Conservation (phyloP, 1,284 basidiomycete genomes). For the Thecaphora thlaspeos region DNA sequence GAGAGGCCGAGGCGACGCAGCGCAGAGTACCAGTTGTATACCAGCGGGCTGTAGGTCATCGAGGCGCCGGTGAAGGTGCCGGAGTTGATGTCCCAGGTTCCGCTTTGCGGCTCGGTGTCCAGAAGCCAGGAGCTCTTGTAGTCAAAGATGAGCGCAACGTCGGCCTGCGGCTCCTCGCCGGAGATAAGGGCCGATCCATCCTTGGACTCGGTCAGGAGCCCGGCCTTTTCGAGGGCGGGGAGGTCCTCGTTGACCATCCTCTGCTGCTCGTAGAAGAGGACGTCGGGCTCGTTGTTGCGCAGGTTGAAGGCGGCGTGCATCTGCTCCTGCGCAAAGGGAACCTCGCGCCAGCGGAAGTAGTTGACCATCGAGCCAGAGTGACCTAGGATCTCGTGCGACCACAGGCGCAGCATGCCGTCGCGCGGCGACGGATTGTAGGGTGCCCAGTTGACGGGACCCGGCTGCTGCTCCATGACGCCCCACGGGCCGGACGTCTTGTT, state of each 20-base stretch:
- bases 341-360: conserved; percentile 41
- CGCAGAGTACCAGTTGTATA: conserved; percentile 31
- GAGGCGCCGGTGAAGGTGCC: conserved; percentile 21
- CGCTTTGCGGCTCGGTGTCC: conserved; percentile 35
- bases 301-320: conserved; percentile 42
- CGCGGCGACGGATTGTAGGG: conserved; percentile 22
- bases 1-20: conserved; percentile 36
- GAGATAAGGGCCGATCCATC: conserved; percentile 9
- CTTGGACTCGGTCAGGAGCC: conserved; percentile 1
- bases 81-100: conserved; percentile 19
- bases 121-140: conserved; percentile 26
- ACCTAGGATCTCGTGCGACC: conserved; percentile 39
- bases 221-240: conserved; percentile 13
- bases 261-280: conserved; percentile 35
- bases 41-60: conserved; percentile 31
- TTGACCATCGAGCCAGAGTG: conserved; percentile 32
- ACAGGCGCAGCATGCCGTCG: conserved; percentile 31
- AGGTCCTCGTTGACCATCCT: conserved; percentile 27
- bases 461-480: conserved; percentile 40
- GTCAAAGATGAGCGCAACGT: conserved; percentile 33
- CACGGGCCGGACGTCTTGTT: conserved; percentile 28
- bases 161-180: conserved; percentile 15
- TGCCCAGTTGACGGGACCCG: conserved; percentile 36
- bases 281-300: conserved; percentile 32
- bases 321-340: conserved; percentile 39